Evolutionary conservation across 2,329 filamentous ascomycete genomes (phyloP).

Genomic region (Paracorniculantispora psalliotae): DNA sequence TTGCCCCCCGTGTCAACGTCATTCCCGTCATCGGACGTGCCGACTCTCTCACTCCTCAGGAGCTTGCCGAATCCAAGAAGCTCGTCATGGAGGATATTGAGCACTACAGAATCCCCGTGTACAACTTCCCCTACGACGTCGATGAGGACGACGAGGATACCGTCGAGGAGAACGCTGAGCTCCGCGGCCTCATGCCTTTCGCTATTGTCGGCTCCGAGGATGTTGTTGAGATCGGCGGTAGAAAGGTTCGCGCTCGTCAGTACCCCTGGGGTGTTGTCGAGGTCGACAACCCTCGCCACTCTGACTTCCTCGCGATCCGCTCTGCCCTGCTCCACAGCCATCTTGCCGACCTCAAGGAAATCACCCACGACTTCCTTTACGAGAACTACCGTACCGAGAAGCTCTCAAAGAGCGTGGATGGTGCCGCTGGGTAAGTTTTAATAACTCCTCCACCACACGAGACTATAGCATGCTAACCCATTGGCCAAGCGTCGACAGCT

Average conservation of each 20-base stretch:
- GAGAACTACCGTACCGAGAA: constrained; percentile 99
- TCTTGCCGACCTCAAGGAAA: constrained; percentile 97
- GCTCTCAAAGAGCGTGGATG: constrained; percentile 98
- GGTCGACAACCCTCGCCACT: constrained; percentile 98
- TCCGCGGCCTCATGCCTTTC: constrained; percentile 96
- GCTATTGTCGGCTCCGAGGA: constrained; percentile 98
- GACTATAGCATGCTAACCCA: constrained; percentile 26
- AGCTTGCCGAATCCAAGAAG: constrained; percentile 99
- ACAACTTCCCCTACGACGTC: constrained; percentile 99
- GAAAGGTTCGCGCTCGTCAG: constrained; percentile 87
- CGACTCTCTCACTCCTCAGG: constrained; percentile 91
- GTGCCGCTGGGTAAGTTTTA: constrained; percentile 74
- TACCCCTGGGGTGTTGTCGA: constrained; percentile 99
- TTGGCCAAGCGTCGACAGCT: constrained; percentile 55
- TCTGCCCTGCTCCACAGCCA: constrained; percentile 96
- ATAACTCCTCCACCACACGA: background rate
- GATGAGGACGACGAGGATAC: constrained; percentile 99
- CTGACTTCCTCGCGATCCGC: constrained; percentile 95
- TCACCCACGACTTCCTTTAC: constrained; percentile 99
- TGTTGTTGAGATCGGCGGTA: constrained; percentile 86
- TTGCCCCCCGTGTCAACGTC: constrained; percentile 96
- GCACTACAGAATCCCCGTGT: constrained; percentile 98
- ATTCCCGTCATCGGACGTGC: constrained; percentile 98
- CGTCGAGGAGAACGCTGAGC: constrained; percentile 97
- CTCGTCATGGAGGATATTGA: constrained; percentile 99